phyloP scores from a whole-genome alignment of 2,329 filamentous ascomycete genomes.

The Neofusicoccum parvum region DNA sequence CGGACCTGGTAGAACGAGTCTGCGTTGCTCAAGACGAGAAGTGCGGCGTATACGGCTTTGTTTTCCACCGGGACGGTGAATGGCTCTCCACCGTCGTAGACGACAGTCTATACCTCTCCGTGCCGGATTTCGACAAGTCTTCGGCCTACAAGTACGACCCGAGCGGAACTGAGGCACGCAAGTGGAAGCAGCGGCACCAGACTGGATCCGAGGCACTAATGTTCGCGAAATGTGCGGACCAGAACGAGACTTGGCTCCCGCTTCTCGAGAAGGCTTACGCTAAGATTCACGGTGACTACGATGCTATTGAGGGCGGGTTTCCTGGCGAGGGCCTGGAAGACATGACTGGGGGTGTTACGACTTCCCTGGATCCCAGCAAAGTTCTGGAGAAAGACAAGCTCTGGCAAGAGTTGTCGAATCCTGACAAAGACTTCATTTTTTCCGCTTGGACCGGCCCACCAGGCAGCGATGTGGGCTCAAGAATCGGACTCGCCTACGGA shows the following conservation, averaged over 20 bases:
- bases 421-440: conserved; percentile 79
- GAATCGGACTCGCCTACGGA: conserved; percentile 49
- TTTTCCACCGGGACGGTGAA: conserved; percentile 82
- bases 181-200: conserved; percentile 61
- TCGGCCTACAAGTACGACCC: conserved; percentile 60
- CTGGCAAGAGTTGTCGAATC: conserved; percentile 80
- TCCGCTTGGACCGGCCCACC: conserved; percentile 31
- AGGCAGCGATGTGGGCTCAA: conserved; percentile 30
- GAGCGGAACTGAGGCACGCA: conserved; percentile 65
- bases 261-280: conserved; percentile 82
- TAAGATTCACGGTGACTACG: conserved; percentile 81
- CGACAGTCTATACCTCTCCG: conserved; percentile 81
- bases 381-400: conserved; percentile 79
- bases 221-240: conserved; percentile 74
- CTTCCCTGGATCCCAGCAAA: conserved; percentile 67
- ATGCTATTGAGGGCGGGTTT: conserved; percentile 73
- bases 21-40: conserved; percentile 73
- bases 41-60: conserved; percentile 82
- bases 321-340: conserved; percentile 66
- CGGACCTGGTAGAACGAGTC: conserved; percentile 69
- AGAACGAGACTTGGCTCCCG: conserved; percentile 82
- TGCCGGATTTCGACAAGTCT: conserved; percentile 66
- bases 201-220: conserved; percentile 76
- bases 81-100: conserved; percentile 93
- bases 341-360: conserved; percentile 68